These are phyloP conservation scores for Tetrahymena borealis DNA, from an alignment of 73 alveolate species.

Conservation along the genomic window DNA sequence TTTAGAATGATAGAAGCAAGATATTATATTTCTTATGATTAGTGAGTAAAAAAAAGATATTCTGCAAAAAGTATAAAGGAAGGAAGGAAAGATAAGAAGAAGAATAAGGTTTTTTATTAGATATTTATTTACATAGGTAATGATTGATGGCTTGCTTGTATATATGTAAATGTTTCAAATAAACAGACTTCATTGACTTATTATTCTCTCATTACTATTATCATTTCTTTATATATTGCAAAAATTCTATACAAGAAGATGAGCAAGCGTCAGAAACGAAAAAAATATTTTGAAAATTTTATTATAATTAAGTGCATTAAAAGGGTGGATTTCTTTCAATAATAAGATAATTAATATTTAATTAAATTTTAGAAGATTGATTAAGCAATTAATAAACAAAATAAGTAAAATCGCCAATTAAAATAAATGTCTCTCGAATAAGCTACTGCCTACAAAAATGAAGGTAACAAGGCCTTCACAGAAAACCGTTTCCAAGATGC, in stretches of 20 bases:
- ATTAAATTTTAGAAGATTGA: background rate
- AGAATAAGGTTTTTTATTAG: too few species aligned
- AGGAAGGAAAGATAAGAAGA: too few species aligned
- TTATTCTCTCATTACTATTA: too few species aligned
- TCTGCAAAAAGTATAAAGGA: background rate
- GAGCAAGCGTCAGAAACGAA: background rate
- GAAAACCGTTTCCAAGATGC: slow-evolving; percentile 91
- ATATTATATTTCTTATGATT: background rate
- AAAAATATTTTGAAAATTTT: background rate
- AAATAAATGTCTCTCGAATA: background rate
- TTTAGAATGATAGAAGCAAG: background rate
- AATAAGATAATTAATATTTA: background rate
- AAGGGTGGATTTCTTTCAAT: background rate
- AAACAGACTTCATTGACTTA: too few species aligned
- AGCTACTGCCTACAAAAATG: slow-evolving; percentile 49
- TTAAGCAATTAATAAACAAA: background rate
- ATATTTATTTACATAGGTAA: too few species aligned
- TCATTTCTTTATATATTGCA: background rate
- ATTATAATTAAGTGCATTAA: background rate
- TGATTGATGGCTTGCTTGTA: too few species aligned
- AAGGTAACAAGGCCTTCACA: slow-evolving; percentile 78
- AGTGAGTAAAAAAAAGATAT: background rate
- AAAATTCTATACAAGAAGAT: background rate
- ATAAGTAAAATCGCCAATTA: background rate
- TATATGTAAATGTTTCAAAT: too few species aligned